Evolutionary conservation across 164 flowering plant genomes (phyloP).

Genomic region (Umbilicus rupestris): DNA sequence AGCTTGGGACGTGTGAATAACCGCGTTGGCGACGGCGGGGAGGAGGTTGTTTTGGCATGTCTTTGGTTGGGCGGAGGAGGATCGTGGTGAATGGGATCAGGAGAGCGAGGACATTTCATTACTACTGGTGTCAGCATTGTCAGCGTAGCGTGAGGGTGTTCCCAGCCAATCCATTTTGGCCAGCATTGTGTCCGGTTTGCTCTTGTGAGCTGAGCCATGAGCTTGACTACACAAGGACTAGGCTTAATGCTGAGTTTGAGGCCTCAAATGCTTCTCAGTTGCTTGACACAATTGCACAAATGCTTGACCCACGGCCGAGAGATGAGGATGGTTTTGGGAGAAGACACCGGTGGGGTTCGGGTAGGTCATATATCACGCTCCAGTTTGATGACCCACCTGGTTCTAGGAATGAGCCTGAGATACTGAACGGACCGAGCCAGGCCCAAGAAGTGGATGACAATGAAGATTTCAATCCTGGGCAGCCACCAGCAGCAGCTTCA

Average conservation of each 20-base stretch:
- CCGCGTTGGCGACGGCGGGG: too few relatives aligned
- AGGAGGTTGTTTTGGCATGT: background rate
- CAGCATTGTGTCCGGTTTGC: constrained; percentile 29
- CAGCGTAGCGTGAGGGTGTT: constrained; percentile 23
- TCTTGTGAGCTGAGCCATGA: constrained; percentile 16
- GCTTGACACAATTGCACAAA: constrained; percentile 22
- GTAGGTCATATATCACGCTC: constrained; percentile 22
- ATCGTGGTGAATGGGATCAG: constrained; percentile 23
- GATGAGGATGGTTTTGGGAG: background rate
- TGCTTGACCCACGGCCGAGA: constrained; percentile 21
- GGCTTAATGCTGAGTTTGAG: background rate
- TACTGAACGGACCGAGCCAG: constrained; percentile 9
- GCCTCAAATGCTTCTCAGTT: constrained; percentile 13
- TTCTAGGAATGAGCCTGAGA: too few relatives aligned
- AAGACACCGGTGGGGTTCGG: constrained; percentile 12
- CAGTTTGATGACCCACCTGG: constrained; percentile 15
- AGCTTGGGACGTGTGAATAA: too few relatives aligned
- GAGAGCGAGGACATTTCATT: constrained; percentile 35
- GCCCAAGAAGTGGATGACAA: background rate
- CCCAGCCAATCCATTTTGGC: constrained; percentile 11
- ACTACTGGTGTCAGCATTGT: constrained; percentile 40
- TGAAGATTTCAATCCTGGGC: constrained; percentile 13
- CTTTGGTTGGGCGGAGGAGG: constrained; percentile 17
- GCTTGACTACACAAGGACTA: constrained; percentile 26
- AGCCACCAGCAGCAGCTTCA: constrained; percentile 20